phyloP scores from a whole-genome alignment of 768 basidiomycete genomes.

The Rhodotorula kratochvilovae region DNA sequence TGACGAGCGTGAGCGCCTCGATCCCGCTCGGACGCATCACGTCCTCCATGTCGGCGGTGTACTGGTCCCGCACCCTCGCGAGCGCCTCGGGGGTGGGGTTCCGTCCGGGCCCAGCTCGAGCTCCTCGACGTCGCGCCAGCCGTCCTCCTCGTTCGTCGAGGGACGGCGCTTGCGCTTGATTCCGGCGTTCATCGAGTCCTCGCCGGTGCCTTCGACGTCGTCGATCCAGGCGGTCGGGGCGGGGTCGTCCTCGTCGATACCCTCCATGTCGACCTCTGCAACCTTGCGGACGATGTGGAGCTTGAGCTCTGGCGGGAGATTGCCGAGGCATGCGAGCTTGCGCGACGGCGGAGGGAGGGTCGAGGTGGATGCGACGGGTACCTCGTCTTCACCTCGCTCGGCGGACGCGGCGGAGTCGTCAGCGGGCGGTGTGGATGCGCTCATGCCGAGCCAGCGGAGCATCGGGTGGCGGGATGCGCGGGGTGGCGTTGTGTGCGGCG shows the following conservation, averaged over 20 bases:
- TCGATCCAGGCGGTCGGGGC: not conserved
- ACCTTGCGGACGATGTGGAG: conserved; percentile 20
- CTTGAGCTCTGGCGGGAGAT: conserved; percentile 31
- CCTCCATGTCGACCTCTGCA: not conserved
- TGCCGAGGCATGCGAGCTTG: conserved; percentile 6
- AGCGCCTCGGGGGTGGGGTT: conserved; percentile 2
- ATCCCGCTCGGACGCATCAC: not conserved
- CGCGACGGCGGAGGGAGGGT: not conserved
- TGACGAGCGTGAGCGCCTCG: conserved; percentile 15
- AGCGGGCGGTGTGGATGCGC: not conserved
- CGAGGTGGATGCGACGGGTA: not conserved
- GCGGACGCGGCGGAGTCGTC: not conserved
- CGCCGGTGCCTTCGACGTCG: no score
- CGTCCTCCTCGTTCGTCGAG: not conserved
- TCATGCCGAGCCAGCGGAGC: no score
- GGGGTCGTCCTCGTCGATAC: not conserved
- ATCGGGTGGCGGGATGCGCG: no score
- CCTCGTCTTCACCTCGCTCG: no score
- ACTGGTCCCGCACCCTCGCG: not conserved
- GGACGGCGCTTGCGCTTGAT: no score
- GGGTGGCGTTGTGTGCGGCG: no score
- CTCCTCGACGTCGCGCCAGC: not conserved
- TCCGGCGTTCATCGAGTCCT: no score
- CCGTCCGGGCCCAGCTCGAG: not conserved
- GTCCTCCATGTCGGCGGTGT: not conserved